A percentile compares a stretch with the other conserved stretches of the same genome.
Conservation (phyloP, 1,284 basidiomycete genomes). For the Gomphus sp. region DNA sequence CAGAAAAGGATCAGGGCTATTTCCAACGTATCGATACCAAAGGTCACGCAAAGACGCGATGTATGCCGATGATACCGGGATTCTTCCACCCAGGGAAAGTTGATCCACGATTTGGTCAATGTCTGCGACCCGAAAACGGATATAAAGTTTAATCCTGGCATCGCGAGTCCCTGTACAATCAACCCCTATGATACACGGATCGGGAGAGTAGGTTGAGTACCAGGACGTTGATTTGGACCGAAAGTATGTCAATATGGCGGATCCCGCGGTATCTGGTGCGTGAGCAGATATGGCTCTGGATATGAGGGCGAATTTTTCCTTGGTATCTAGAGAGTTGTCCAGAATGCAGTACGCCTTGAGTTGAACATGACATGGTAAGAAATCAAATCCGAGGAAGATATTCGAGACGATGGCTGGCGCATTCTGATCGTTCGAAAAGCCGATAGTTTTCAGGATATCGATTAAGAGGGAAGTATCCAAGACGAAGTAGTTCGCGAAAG, state of each 20-base stretch:
- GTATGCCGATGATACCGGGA: neutral
- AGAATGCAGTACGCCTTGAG: neutral
- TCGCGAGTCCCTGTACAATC: neutral
- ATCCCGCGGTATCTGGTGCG: neutral
- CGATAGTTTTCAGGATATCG: neutral
- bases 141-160: neutral
- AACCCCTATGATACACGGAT: neutral
- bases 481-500: neutral
- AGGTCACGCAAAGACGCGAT: neutral
- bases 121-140: neutral
- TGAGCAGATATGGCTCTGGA: neutral
- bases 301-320: neutral
- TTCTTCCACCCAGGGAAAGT: neutral
- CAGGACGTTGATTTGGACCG: neutral
- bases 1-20: neutral
- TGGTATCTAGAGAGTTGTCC: neutral
- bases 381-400: neutral
- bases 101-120: neutral
- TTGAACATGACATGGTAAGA: neutral
- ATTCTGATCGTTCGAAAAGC: neutral
- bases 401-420: neutral
- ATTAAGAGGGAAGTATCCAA: neutral
- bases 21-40: neutral
- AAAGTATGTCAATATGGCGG: neutral
- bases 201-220: neutral